Conservation (phyloP, 768 basidiomycete genomes). For the Leccinum subgranulosum region DNA sequence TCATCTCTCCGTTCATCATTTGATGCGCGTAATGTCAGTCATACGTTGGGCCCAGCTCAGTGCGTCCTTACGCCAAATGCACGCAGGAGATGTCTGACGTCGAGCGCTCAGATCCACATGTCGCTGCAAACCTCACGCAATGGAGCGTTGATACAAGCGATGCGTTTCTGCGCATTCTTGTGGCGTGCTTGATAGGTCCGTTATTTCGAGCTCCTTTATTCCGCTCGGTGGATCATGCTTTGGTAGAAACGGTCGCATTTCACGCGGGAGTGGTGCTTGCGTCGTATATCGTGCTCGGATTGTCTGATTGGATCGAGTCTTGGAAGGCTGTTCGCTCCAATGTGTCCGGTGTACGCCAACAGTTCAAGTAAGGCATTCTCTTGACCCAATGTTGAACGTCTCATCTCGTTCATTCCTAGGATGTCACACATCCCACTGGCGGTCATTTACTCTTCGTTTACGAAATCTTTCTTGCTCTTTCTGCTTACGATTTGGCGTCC, state of each 20-base stretch:
- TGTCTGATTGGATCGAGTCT: constrained; percentile 36
- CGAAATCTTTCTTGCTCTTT: constrained; percentile 81
- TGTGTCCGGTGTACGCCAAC: constrained; percentile 52
- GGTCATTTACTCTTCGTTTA: constrained; percentile 79
- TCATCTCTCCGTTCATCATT: background rate
- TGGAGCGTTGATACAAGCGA: constrained; percentile 52
- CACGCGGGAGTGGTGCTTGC: constrained; percentile 63
- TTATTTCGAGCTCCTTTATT: background rate
- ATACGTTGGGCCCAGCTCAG: constrained; percentile 77
- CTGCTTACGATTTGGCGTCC: constrained; percentile 79
- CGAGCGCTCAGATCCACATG: constrained; percentile 36
- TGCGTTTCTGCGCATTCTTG: constrained; percentile 55
- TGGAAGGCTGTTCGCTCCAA: constrained; percentile 19
- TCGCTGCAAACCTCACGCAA: constrained; percentile 37
- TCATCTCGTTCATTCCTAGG: constrained; percentile 32
- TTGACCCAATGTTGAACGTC: background rate
- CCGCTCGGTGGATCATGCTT: background rate
- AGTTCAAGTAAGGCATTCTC: constrained; percentile 50
- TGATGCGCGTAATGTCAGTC: constrained; percentile 39
- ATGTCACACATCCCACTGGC: constrained; percentile 75
- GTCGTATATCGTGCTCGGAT: constrained; percentile 49
- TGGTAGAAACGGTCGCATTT: constrained; percentile 72
- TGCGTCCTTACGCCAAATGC: constrained; percentile 26
- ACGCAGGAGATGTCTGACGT: background rate
- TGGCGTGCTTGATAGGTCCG: constrained; percentile 64